Evolutionary conservation across 2,329 filamentous ascomycete genomes (phyloP).

Genomic region (Colletotrichum nymphaeae): DNA sequence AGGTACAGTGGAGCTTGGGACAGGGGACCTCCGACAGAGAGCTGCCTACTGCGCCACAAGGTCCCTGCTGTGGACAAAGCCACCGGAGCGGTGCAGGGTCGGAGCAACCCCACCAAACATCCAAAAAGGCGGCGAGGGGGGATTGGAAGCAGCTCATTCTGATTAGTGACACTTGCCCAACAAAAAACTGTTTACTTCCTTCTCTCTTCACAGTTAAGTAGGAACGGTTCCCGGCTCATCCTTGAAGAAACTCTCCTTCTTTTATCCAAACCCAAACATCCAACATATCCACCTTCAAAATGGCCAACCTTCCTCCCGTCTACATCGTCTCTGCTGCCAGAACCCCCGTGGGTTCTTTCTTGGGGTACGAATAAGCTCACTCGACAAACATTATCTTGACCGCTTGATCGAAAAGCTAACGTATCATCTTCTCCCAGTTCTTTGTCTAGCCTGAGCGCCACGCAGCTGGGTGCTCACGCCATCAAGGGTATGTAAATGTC

Average conservation of each 20-base stretch:
- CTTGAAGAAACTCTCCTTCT: neutral
- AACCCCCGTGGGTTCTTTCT: slow-evolving; percentile 93
- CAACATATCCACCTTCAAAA: slow-evolving; percentile 54
- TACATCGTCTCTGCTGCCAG: slow-evolving; percentile 95
- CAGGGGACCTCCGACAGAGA: slow-evolving; percentile 10
- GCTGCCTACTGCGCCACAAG: slow-evolving; percentile 32
- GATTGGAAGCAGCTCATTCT: slow-evolving; percentile 19
- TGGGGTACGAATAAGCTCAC: slow-evolving; percentile 71
- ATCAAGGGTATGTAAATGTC: slow-evolving; percentile 80
- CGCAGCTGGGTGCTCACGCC: slow-evolving; percentile 87
- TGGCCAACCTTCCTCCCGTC: slow-evolving; percentile 86
- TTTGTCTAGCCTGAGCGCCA: slow-evolving; percentile 86
- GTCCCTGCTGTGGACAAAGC: neutral
- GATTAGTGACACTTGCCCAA: slow-evolving; percentile 28
- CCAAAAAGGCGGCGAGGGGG: slow-evolving; percentile 28
- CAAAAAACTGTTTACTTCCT: slow-evolving; percentile 19
- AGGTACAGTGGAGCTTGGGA: slow-evolving; percentile 10
- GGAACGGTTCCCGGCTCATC: neutral
- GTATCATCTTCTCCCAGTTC: slow-evolving; percentile 67
- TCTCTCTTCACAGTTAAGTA: slow-evolving; percentile 13
- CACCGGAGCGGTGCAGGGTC: slow-evolving; percentile 8
- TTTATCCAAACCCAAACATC: neutral
- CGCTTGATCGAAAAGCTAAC: slow-evolving; percentile 26
- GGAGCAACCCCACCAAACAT: slow-evolving; percentile 33
- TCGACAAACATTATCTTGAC: slow-evolving; percentile 23